Evolutionary conservation across 1,284 basidiomycete genomes (phyloP).

Genomic region (Trichosporon asahii): DNA sequence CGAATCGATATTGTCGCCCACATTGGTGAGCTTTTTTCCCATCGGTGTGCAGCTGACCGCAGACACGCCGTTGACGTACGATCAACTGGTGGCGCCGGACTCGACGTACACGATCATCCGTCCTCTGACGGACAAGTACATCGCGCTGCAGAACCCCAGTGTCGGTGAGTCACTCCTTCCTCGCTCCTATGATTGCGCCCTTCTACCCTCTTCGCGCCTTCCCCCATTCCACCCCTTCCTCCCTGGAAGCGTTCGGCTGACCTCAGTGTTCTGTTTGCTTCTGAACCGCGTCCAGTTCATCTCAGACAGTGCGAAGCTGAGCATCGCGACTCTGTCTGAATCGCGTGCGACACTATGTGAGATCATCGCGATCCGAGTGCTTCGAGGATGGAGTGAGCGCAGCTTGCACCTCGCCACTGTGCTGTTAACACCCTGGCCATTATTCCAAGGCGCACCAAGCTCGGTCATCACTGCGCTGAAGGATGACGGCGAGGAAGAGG

Average conservation of each 20-base stretch:
- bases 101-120: slow-evolving; percentile 76
- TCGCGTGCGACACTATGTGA: slow-evolving; percentile 81
- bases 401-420: slow-evolving; percentile 73
- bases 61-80: slow-evolving; percentile 74
- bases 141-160: slow-evolving; percentile 45
- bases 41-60: slow-evolving; percentile 1
- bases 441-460: slow-evolving; percentile 76
- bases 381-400: slow-evolving; percentile 72
- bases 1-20: slow-evolving; percentile 51
- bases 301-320: slow-evolving; percentile 61
- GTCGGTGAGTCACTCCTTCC: slow-evolving; percentile 36
- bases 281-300: slow-evolving; percentile 83
- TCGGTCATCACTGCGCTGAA: slow-evolving; percentile 62
- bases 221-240: background rate
- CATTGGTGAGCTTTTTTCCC: slow-evolving; percentile 35
- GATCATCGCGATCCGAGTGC: slow-evolving; percentile 75
- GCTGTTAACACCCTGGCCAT: slow-evolving; percentile 80
- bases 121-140: slow-evolving; percentile 51
- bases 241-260: background rate
- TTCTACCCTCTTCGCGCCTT: background rate
- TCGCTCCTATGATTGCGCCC: background rate
- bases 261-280: slow-evolving; percentile 74
- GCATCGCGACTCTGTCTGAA: slow-evolving; percentile 61
- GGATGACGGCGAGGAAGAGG: slow-evolving; percentile 63
- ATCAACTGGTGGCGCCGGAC: slow-evolving; percentile 75